Evolutionary conservation across 169 alveolate genomes (phyloP).

Genomic region (Plasmodium inui): DNA sequence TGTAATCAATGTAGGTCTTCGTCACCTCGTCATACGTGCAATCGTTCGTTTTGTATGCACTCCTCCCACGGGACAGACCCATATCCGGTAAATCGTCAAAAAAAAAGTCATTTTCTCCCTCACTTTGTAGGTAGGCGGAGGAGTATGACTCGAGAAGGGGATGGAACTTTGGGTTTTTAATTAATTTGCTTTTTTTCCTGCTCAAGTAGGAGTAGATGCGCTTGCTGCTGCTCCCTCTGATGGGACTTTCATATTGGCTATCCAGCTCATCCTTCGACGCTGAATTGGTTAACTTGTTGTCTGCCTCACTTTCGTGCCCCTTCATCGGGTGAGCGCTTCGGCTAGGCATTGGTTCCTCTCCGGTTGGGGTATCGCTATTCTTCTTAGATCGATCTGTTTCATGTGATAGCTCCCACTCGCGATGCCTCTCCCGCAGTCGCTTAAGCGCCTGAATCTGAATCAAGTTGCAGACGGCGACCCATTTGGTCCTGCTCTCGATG

Average conservation of each 20-base stretch:
- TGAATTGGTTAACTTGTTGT: background rate
- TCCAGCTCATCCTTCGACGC: background rate
- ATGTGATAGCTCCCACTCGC: background rate
- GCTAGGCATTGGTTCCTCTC: background rate
- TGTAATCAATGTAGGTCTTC: constrained; percentile 51
- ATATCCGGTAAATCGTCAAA: constrained; percentile 14
- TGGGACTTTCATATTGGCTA: background rate
- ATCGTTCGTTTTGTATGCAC: constrained; percentile 1
- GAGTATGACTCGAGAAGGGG: constrained; percentile 21
- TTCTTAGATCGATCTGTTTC: background rate
- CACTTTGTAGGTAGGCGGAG: constrained; percentile 37
- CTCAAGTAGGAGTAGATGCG: constrained; percentile 38
- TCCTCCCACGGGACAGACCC: background rate
- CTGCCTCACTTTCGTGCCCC: background rate
- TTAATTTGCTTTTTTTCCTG: constrained; percentile 67
- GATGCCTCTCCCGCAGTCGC: constrained; percentile 52
- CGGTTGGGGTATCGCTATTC: background rate
- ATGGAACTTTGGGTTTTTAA: constrained; percentile 61
- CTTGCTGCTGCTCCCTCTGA: background rate
- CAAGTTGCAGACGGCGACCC: constrained; percentile 79
- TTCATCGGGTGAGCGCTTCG: background rate
- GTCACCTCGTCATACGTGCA: constrained; percentile 15
- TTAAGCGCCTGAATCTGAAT: constrained; percentile 79
- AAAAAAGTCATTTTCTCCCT: constrained; percentile 12
- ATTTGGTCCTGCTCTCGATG: constrained; percentile 70